Percentiles rank a stretch among this genome's conserved stretches.
phyloP scores from a whole-genome alignment of 164 flowering plant species.

The grape (Vitis vinifera) region ASM3070453v1 NC_081816.1:19342501-19343000 shows the following conservation, averaged over 20 bases:
- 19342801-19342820: no score
- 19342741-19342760: no score
- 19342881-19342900: background rate
- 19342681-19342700: no score
- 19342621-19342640: background rate
- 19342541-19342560: conserved; percentile 86
- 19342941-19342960: no score
- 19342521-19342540: conserved; percentile 91
- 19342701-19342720: no score
- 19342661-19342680: background rate
- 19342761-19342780: no score
- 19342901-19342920: background rate
- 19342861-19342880: background rate
- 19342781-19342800: no score
- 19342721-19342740: no score
- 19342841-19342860: background rate
- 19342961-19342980: no score
- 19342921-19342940: background rate
- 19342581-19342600: conserved; percentile 98
- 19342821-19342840: background rate
- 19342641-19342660: background rate
- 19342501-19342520: conserved; percentile 81
- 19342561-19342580: conserved; percentile 70
- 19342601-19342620: conserved; percentile 25
- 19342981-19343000: no score